phyloP scores from a whole-genome alignment of 345 rosid genomes.

The Gossypium rotundifolium region DNA sequence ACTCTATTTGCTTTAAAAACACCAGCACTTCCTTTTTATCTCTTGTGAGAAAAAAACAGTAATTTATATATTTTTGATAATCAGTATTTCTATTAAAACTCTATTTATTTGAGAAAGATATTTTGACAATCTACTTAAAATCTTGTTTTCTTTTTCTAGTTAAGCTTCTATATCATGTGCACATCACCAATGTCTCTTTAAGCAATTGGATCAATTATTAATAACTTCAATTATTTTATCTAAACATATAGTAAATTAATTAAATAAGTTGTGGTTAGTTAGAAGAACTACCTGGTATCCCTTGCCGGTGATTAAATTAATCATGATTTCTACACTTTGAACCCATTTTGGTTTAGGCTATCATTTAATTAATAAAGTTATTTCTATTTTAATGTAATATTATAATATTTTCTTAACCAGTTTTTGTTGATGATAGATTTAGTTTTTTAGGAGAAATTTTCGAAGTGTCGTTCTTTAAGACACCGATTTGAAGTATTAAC shows the following conservation, averaged over 20 bases:
- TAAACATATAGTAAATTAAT: background rate
- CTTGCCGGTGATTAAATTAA: slow-evolving; percentile 12
- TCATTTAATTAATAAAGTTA: background rate
- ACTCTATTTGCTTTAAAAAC: background rate
- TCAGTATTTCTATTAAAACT: background rate
- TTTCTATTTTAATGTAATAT: background rate
- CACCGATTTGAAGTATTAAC: fast-evolving
- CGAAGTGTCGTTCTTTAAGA: too few relatives aligned
- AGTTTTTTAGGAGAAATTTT: too few relatives aligned
- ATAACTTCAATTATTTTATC: background rate
- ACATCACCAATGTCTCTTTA: background rate
- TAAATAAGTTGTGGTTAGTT: background rate
- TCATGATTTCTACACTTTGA: background rate
- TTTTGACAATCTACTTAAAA: background rate
- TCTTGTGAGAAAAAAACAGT: background rate
- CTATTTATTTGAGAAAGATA: background rate
- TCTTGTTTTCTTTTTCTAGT: background rate
- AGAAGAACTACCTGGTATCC: background rate
- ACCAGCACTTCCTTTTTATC: too few relatives aligned
- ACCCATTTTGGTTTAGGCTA: background rate
- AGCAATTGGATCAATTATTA: background rate
- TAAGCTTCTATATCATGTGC: background rate
- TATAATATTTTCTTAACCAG: too few relatives aligned
- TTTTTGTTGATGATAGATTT: too few relatives aligned
- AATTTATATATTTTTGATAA: background rate